A percentile compares a stretch with the other conserved stretches of the same genome.
These are phyloP conservation scores for Solanum boliviense DNA, from an alignment of 257 asterid genomes.

Conservation along the genomic window DNA sequence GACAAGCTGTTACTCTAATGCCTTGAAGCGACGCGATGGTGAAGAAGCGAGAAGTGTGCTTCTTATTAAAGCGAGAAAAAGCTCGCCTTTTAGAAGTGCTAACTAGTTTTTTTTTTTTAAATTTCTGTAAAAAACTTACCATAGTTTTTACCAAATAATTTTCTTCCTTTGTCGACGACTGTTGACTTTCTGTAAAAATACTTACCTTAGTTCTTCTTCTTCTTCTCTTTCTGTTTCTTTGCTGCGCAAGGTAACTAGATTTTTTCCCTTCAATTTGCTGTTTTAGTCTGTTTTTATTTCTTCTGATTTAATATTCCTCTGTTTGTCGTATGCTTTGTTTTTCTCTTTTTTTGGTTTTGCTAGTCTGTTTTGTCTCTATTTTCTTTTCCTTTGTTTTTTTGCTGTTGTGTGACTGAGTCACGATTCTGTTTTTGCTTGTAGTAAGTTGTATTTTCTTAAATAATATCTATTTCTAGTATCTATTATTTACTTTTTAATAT, in stretches of 20 bases:
- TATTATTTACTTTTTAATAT: neutral
- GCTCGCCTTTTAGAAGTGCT: neutral
- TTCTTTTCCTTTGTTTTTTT: neutral
- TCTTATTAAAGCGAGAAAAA: neutral
- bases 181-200: neutral
- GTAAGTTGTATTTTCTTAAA: neutral
- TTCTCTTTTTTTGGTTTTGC: neutral
- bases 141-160: neutral
- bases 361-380: neutral
- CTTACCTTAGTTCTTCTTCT: neutral
- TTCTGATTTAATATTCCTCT: neutral
- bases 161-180: neutral
- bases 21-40: neutral
- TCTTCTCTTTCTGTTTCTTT: neutral
- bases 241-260: neutral
- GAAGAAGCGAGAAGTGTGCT: neutral
- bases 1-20: neutral
- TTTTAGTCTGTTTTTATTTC: neutral
- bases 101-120: neutral
- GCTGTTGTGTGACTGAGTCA: neutral
- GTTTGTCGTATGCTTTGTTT: neutral
- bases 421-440: neutral
- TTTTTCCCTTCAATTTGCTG: neutral
- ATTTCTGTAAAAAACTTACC: neutral
- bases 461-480: neutral